Conservation (phyloP, 2,329 filamentous ascomycete species). For the Xylariomycetidae sp. region DNA sequence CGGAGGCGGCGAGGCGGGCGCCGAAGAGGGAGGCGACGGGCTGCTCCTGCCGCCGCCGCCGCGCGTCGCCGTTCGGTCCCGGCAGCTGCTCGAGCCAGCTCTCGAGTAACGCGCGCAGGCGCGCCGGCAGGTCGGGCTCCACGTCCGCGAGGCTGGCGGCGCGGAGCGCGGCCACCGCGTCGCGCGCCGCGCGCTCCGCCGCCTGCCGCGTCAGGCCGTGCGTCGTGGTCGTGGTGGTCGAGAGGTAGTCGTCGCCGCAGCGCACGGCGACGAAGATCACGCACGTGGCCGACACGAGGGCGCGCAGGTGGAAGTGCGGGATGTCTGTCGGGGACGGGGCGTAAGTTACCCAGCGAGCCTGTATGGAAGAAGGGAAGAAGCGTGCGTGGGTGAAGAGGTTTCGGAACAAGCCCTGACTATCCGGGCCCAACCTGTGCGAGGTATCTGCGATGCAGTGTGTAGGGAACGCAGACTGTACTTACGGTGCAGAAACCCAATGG, state of each 20-base stretch:
- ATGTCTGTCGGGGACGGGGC: no score
- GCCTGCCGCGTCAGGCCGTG: no score
- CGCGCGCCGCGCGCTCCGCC: conserved; percentile 20
- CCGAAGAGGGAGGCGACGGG: conserved; percentile 36
- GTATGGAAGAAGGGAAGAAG: no score
- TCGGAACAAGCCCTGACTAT: no score
- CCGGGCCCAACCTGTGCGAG: no score
- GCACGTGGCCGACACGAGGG: conserved; percentile 38
- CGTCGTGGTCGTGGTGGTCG: no score
- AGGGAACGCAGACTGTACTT: no score
- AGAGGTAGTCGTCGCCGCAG: no score
- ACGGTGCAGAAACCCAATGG: conserved; percentile 31
- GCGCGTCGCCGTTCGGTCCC: conserved; percentile 7
- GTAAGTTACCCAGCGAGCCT: no score
- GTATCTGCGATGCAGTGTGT: no score
- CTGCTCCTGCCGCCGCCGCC: conserved; percentile 34
- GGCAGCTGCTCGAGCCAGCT: conserved; percentile 32
- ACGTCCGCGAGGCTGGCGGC: conserved; percentile 40
- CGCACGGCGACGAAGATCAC: no score
- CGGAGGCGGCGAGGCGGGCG: conserved; percentile 41
- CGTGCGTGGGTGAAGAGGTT: no score
- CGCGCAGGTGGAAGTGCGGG: conserved; percentile 44
- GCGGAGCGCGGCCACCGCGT: conserved; percentile 31
- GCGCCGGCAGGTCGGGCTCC: conserved; percentile 42
- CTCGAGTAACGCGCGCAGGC: conserved; percentile 41